These are phyloP conservation scores for Alternaria gansuensis DNA, from an alignment of 2,329 filamentous ascomycete species.

Conservation along the genomic window DNA sequence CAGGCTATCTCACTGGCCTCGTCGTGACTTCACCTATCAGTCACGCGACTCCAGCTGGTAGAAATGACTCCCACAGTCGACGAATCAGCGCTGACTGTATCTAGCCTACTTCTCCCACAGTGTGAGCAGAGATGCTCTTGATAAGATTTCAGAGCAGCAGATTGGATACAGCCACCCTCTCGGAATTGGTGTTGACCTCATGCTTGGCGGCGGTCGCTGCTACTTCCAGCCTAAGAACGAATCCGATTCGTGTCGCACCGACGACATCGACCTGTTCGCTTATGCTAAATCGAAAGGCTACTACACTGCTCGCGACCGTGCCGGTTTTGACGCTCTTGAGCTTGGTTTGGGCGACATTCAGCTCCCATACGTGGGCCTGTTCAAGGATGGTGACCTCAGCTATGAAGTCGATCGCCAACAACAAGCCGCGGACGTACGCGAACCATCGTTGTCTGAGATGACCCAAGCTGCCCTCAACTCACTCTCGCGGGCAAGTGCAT, in stretches of 20 bases:
- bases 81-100: not conserved
- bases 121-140: conserved; percentile 47
- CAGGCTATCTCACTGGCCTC: conserved; percentile 55
- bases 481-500: conserved; percentile 48
- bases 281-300: conserved; percentile 50
- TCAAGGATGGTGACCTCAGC: conserved; percentile 45
- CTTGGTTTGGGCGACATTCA: conserved; percentile 33
- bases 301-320: conserved; percentile 51
- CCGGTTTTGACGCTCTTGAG: conserved; percentile 48
- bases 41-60: conserved; percentile 27
- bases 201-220: conserved; percentile 55
- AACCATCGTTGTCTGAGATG: conserved; percentile 56
- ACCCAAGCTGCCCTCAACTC: conserved; percentile 52
- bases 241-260: conserved; percentile 50
- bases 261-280: conserved; percentile 51
- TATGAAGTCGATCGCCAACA: conserved; percentile 52
- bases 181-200: conserved; percentile 52
- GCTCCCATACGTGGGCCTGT: conserved; percentile 54
- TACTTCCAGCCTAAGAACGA: conserved; percentile 55
- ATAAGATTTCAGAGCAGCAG: conserved; percentile 53
- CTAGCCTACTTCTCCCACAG: conserved; percentile 48
- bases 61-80: not conserved
- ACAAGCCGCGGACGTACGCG: conserved; percentile 38
- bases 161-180: conserved; percentile 55
- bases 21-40: conserved; percentile 56